Evolutionary conservation across 2,329 filamentous ascomycete species (phyloP).

Genomic region (Arthrobotrys sphaeroides): DNA sequence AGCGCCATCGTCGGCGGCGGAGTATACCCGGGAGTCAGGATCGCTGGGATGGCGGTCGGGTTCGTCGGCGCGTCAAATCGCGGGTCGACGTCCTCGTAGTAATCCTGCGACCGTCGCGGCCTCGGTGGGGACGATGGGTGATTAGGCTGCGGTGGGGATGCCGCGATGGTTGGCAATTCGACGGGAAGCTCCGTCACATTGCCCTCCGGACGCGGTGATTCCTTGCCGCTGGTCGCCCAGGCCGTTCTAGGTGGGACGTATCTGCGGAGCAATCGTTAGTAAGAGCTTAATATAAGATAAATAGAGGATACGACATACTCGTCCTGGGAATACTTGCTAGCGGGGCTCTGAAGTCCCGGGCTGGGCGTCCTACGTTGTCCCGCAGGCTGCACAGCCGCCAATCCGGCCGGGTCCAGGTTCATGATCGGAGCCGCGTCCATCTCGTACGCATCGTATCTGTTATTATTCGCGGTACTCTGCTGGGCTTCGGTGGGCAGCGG

Average conservation of each 20-base stretch:
- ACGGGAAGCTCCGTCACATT: slow-evolving; percentile 55
- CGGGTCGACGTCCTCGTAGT: slow-evolving; percentile 94
- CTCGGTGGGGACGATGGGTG: slow-evolving; percentile 25
- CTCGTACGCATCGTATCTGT: slow-evolving; percentile 39
- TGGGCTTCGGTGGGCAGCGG: not conserved
- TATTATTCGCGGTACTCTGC: slow-evolving; percentile 2
- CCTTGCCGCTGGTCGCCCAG: slow-evolving; percentile 51
- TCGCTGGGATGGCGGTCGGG: slow-evolving; percentile 55
- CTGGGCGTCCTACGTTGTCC: slow-evolving; percentile 36
- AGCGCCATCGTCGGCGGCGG: slow-evolving; percentile 45
- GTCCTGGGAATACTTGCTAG: slow-evolving; percentile 52
- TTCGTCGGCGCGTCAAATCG: slow-evolving; percentile 68
- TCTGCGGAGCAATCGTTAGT: slow-evolving; percentile 29
- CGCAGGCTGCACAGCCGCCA: slow-evolving; percentile 25
- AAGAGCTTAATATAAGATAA: not conserved
- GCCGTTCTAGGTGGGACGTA: slow-evolving; percentile 57
- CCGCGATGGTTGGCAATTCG: slow-evolving; percentile 54
- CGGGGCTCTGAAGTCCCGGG: slow-evolving; percentile 42
- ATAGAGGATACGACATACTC: slow-evolving; percentile 28
- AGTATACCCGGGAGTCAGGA: slow-evolving; percentile 37
- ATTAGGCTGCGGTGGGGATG: slow-evolving; percentile 15
- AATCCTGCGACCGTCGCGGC: slow-evolving; percentile 63
- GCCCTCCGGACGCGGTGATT: not conserved
- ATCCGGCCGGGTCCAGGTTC: slow-evolving; percentile 20
- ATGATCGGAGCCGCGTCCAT: slow-evolving; percentile 51